A percentile compares a stretch with the other conserved stretches of the same genome.
Conservation (phyloP, 139 green algal genomes). For the Chlamydomonas asymmetrica region DNA sequence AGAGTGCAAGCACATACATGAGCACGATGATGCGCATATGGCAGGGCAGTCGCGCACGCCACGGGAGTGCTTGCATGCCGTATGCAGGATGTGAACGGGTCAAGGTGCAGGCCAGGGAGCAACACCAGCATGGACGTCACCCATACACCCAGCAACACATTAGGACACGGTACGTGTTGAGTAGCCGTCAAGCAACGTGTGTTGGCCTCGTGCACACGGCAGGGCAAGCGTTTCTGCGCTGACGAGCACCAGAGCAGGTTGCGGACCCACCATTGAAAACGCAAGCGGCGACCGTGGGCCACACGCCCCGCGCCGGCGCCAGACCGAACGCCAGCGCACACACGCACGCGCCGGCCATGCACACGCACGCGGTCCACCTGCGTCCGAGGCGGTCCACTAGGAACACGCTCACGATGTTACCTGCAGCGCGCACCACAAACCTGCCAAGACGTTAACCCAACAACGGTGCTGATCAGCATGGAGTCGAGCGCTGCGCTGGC, state of each 20-base stretch:
- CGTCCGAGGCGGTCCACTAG: constrained; percentile 49
- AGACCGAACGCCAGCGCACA: constrained; percentile 44
- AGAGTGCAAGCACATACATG: too few species aligned
- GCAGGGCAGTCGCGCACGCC: too few species aligned
- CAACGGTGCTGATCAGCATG: too few species aligned
- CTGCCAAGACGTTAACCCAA: neutral
- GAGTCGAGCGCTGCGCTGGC: too few species aligned
- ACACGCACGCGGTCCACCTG: constrained; percentile 38
- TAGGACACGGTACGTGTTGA: too few species aligned
- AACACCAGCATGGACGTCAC: too few species aligned
- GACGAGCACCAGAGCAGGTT: constrained; percentile 19
- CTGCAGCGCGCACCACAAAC: constrained; percentile 17
- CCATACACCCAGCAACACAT: too few species aligned
- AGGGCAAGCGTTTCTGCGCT: neutral
- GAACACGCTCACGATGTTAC: constrained; percentile 51
- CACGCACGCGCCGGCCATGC: constrained; percentile 41
- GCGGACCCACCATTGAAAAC: constrained; percentile 51
- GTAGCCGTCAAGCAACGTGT: too few species aligned
- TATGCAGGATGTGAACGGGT: too few species aligned
- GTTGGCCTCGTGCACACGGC: too few species aligned
- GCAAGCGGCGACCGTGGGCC: constrained; percentile 43
- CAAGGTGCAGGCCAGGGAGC: too few species aligned
- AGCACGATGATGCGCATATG: neutral
- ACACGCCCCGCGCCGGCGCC: constrained; percentile 31
- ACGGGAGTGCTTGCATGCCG: too few species aligned